A percentile compares a stretch with the other conserved stretches of the same genome.
Evolutionary conservation across 2,329 filamentous ascomycete genomes (phyloP).

Genomic region (Phaeosphaeria sp.): DNA sequence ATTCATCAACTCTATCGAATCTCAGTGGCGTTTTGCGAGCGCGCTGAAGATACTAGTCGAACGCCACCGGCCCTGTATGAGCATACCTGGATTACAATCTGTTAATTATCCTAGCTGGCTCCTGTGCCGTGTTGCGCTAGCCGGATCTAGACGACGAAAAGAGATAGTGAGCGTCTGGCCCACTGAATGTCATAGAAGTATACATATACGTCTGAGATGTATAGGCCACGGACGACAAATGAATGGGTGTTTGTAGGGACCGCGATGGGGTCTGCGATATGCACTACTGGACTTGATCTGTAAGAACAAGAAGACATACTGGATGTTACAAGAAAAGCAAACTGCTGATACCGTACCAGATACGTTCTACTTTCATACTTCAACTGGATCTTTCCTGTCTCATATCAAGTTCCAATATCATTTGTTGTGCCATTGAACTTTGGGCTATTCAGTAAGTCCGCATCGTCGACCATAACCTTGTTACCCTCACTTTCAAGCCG

Average conservation of each 20-base stretch:
- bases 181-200: background rate
- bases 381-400: slow-evolving; percentile 21
- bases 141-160: background rate
- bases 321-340: background rate
- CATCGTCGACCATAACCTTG: too few species aligned
- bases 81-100: background rate
- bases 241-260: slow-evolving; percentile 1
- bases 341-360: background rate
- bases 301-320: background rate
- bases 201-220: background rate
- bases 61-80: background rate
- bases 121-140: background rate
- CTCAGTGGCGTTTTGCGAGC: background rate
- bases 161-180: background rate
- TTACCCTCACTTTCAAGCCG: too few species aligned
- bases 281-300: slow-evolving; percentile 2
- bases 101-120: background rate
- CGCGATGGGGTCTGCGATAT: background rate
- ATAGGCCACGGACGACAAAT: slow-evolving; percentile 1
- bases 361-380: slow-evolving; percentile 21
- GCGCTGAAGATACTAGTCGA: background rate
- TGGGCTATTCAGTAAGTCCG: slow-evolving; percentile 10
- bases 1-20: background rate
- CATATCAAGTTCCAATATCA: slow-evolving; percentile 24
- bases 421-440: slow-evolving; percentile 25